Evolutionary conservation across 768 basidiomycete species (phyloP).

Genomic region (Termitomyces sp.): DNA sequence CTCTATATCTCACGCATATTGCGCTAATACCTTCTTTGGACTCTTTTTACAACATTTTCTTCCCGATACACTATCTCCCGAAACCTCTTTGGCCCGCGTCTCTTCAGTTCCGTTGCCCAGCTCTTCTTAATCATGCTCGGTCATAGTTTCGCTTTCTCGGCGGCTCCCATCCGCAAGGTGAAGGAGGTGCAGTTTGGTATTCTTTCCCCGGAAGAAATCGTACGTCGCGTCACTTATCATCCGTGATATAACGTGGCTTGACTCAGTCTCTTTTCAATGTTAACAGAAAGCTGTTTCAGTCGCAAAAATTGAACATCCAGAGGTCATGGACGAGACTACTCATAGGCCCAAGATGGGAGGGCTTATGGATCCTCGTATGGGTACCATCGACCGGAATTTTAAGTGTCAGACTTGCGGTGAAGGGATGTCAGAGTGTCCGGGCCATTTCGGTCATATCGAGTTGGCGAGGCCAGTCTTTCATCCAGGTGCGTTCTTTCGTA

Average conservation of each 20-base stretch:
- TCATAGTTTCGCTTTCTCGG: conserved; percentile 88
- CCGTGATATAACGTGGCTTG: conserved; percentile 1
- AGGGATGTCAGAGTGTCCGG: conserved; percentile 99
- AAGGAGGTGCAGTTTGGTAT: conserved; percentile 99
- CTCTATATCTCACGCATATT: conserved; percentile 15
- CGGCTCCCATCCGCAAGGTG: conserved; percentile 92
- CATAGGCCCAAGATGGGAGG: conserved; percentile 91
- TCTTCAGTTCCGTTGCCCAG: conserved; percentile 8
- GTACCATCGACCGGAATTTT: conserved; percentile 95
- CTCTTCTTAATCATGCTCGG: conserved; percentile 61
- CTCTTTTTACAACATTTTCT: conserved; percentile 25
- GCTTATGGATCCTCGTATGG: conserved; percentile 97
- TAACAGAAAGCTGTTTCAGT: conserved; percentile 96
- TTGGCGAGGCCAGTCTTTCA: conserved; percentile 96
- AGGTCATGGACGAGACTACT: conserved; percentile 95
- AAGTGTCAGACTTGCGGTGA: conserved; percentile 99
- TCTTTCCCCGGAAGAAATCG: conserved; percentile 98
- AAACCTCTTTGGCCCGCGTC: conserved; percentile 13
- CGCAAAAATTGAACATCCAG: conserved; percentile 97
- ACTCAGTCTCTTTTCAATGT: conserved; percentile 16
- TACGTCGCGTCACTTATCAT: conserved; percentile 44
- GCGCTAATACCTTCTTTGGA: conserved; percentile 25
- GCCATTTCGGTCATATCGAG: conserved; percentile 99
- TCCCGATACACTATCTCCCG: conserved; percentile 7
- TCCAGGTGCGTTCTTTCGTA: conserved; percentile 59